Base-by-base conservation (phyloP, 108 stramenopile species). In the Skeletonema menzelii region DNA sequence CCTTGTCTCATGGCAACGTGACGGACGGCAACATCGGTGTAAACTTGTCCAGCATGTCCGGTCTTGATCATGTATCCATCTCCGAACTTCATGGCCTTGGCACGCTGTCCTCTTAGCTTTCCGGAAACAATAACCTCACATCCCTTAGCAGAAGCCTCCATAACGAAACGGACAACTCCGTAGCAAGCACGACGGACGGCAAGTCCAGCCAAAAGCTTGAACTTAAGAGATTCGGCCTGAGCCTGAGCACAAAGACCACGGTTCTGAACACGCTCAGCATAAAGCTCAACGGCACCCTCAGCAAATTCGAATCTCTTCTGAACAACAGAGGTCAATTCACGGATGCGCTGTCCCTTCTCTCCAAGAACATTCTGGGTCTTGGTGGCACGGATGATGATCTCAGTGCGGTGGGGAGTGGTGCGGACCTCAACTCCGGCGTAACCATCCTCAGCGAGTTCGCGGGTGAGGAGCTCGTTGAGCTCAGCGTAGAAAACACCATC, bases 61-160 rank as follows among this genome's bases (percentile, higher is more conserved):
- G 97, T 95, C 95, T 99, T 99, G 96, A 99, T 98, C 99, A 99
- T 99, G 97, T 98, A 99, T 15, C 99, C 99, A 71, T 99, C 97
- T 38, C 94, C 93, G 86, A 99, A 99, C 86, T 99, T 99, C 98
- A 99, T 99, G 58, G 90, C 95, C 96, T 99, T 99, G 83, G 99
- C 99, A 91, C 99, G 97, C 84, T 97, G 97, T 83, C 97, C 99
- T 65, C 98, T 93, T 20, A 99, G 97, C 92, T 99, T 99, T 68
- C 99, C 99, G 60, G 98, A 93, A 56, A 99, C 99, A 73, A 98
- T 89, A 59, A 99, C 98, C 89, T 99, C 99, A 60, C 96, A 97
- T 27, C 99, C 99, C 97, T 99, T 99, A 79, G 99, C 99, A 47
- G 91, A 93, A 15, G 96, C 95, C 79, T 99, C 98, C 98, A 99